These are phyloP conservation scores for Monosporozyma solicola DNA, from an alignment of 805 yeast species.

Conservation along the genomic window DNA sequence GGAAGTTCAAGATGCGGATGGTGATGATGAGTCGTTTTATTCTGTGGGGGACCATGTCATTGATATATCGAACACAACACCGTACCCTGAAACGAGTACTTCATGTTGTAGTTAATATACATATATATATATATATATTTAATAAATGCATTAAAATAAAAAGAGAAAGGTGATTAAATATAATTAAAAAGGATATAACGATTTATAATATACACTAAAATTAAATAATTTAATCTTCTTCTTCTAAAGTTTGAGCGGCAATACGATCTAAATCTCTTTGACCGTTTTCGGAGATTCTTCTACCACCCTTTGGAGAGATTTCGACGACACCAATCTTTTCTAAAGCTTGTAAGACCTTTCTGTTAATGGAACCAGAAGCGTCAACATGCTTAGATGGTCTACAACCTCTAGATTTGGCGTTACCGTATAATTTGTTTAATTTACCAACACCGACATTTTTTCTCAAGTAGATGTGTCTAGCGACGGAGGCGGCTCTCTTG, in stretches of 20 bases:
- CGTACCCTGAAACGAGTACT: neutral
- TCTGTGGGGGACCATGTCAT: neutral
- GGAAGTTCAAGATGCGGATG: too few relatives aligned
- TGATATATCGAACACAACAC: neutral
- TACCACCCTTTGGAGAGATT: slow-evolving; percentile 96
- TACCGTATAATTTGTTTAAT: slow-evolving; percentile 98
- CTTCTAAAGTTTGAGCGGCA: slow-evolving; percentile 97
- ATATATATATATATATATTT: too few relatives aligned
- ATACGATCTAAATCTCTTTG: slow-evolving; percentile 99
- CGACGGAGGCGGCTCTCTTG: slow-evolving; percentile 99
- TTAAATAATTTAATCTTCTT: slow-evolving; percentile 48
- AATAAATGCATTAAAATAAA: neutral
- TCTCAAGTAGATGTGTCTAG: slow-evolving; percentile 99
- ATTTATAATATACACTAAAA: slow-evolving; percentile 3
- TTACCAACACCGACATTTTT: slow-evolving; percentile 99
- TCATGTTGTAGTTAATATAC: neutral
- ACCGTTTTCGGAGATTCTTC: slow-evolving; percentile 98
- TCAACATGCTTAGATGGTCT: slow-evolving; percentile 98
- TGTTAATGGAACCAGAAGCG: slow-evolving; percentile 99
- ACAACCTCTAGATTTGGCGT: slow-evolving; percentile 97
- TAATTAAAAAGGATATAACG: too few relatives aligned
- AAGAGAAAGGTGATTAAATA: neutral
- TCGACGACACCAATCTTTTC: slow-evolving; percentile 97
- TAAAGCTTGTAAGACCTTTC: slow-evolving; percentile 95
- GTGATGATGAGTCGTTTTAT: neutral